Evolutionary conservation across 768 basidiomycete species (phyloP), one percentile per base, ranked within the genome.

Genomic region (Termitomyces sp.): DNA sequence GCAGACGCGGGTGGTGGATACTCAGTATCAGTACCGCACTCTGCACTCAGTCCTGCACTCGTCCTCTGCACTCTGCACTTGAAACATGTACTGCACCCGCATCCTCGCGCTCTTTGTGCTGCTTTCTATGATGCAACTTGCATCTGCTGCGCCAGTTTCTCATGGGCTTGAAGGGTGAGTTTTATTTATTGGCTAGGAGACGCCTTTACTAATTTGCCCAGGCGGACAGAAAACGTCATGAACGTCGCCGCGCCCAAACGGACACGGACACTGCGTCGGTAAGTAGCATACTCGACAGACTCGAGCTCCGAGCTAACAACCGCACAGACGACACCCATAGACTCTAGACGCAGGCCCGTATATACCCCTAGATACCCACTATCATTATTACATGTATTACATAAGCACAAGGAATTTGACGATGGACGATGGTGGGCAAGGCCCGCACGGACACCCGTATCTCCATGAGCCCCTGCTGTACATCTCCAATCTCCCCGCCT

Each of bases 401-500:
- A 28, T 36, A 32, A 55, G 54, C 14, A 28, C 23, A 18, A 18
- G 18, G 28, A 49, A 8, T 48, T 48, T 48, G 23, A 38, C 14
- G 30, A 26, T 40, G 52, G 50, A 52, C 35, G 67, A 71, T 23
- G 62, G 30, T 4, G 30, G 30, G 30, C 30, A 6, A 30, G 30
- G 71, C 28, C 78, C 79, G 16, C 77, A 85, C 64, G 82, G 82
- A 56, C 92, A 94, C 68, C 92, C 92, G 35, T 93, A 91, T 75
- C 83, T 94, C 64, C 88, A 89, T 69, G 90, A 93, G 68, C 89
- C 92, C 20, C 69, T 90, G 61, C 77, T 94, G 49, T 88, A 92
- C 76, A 86, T 94, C 72, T 84, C 92, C 26, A 87, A 85, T 71
- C 73, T 94, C 46, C 88, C 93, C 5, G 73, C 85, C 38, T 84